Conservation (phyloP, 768 basidiomycete genomes). For the Cystobasidium ongulense region DNA sequence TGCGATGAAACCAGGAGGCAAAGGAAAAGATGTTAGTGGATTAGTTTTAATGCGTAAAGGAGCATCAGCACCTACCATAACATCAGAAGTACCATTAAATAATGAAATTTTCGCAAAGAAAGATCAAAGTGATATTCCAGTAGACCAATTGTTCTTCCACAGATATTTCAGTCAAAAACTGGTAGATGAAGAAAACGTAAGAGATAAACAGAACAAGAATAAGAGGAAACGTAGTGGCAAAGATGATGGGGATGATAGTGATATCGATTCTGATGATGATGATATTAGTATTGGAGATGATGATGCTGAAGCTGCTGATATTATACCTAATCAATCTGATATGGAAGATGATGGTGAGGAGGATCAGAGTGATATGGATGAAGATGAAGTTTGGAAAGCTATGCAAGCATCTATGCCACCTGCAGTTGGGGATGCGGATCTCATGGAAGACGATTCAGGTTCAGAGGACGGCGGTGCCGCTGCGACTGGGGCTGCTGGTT, state of each 20-base stretch:
- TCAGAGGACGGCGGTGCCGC: conserved; percentile 7
- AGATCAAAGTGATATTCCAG: conserved; percentile 64
- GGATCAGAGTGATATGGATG: conserved; percentile 30
- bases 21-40: conserved; percentile 54
- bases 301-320: conserved; percentile 18
- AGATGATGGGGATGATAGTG: conserved; percentile 18
- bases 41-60: conserved; percentile 56
- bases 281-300: conserved; percentile 30
- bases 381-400: conserved; percentile 40
- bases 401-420: conserved; percentile 38
- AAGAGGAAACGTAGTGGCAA: conserved; percentile 34
- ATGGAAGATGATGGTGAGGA: conserved; percentile 33
- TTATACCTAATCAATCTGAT: conserved; percentile 5
- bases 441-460: background rate
- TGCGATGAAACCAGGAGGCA: conserved; percentile 81
- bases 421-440: conserved; percentile 32
- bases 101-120: conserved; percentile 65
- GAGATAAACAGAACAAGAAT: conserved; percentile 30
- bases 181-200: conserved; percentile 45
- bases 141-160: conserved; percentile 86
- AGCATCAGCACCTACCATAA: conserved; percentile 52
- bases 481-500: background rate
- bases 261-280: conserved; percentile 17
- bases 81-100: conserved; percentile 55
- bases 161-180: conserved; percentile 71